A percentile compares a stretch with the other conserved stretches of the same genome.
Conservation (phyloP, 2,329 filamentous ascomycete genomes). For the Fusarium nisikadoi region DNA sequence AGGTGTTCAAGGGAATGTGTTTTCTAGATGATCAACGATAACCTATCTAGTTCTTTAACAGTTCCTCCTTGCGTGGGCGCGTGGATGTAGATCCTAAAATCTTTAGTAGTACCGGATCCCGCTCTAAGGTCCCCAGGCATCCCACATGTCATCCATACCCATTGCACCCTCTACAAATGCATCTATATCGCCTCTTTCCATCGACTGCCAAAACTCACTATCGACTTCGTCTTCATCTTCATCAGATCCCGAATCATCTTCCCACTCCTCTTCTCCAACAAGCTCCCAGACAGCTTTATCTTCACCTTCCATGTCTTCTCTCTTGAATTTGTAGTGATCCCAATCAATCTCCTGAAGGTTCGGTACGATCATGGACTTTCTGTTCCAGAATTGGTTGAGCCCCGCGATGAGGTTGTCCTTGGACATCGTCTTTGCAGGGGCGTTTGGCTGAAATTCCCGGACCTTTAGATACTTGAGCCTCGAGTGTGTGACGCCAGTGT, state of each 20-base stretch:
- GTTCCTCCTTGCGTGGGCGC: background rate
- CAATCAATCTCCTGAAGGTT: conserved; percentile 27
- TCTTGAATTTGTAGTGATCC: conserved; percentile 30
- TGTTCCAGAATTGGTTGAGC: conserved; percentile 20
- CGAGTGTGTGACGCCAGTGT: conserved; percentile 5
- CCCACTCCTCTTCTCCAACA: conserved; percentile 26
- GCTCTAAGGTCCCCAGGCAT: background rate
- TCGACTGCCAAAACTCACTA: background rate
- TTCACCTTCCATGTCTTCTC: conserved; percentile 17
- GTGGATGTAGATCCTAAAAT: background rate
- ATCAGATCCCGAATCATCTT: conserved; percentile 18
- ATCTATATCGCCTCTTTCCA: background rate
- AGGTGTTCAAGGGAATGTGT: background rate
- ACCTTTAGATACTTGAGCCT: conserved; percentile 19
- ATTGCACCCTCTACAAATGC: background rate
- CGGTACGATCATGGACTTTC: background rate
- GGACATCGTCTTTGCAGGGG: background rate
- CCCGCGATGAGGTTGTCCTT: background rate
- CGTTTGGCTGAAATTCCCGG: background rate
- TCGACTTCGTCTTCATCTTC: background rate
- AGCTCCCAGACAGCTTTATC: conserved; percentile 21
- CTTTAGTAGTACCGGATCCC: background rate
- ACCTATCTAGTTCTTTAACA: background rate
- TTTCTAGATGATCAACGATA: background rate
- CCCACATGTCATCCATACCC: background rate